Evolutionary conservation across 768 basidiomycete genomes (phyloP).

Genomic region (Leucocoprinus leucothites): DNA sequence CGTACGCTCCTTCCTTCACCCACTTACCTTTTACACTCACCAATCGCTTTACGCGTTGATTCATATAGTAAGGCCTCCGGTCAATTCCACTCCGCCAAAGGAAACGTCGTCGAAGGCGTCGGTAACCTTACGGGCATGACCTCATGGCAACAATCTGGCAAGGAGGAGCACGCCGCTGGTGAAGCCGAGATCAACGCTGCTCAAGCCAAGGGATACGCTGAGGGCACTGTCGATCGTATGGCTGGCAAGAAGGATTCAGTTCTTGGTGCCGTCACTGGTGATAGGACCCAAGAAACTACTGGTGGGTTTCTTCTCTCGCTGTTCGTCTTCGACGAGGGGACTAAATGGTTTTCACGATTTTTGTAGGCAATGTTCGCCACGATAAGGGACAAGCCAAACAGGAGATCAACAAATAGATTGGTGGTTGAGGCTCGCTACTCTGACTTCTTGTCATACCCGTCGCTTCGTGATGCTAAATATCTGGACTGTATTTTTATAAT

Average conservation of each 20-base stretch:
- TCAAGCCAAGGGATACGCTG: constrained; percentile 45
- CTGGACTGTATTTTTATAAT: neutral
- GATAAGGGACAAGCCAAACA: constrained; percentile 41
- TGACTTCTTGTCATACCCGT: too few relatives aligned
- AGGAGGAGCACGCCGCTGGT: constrained; percentile 49
- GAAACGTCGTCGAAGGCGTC: constrained; percentile 34
- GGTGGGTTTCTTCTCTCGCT: constrained; percentile 33
- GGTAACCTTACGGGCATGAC: constrained; percentile 46
- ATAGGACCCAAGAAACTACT: constrained; percentile 38
- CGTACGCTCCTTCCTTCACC: constrained; percentile 16
- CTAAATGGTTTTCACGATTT: too few relatives aligned
- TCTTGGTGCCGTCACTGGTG: constrained; percentile 50
- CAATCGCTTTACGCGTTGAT: neutral
- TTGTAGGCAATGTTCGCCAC: constrained; percentile 17
- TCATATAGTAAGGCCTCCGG: constrained; percentile 15
- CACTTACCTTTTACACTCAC: neutral
- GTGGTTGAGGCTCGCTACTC: too few relatives aligned
- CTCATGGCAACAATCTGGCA: constrained; percentile 46
- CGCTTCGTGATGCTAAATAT: neutral
- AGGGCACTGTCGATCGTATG: constrained; percentile 44
- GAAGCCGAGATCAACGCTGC: constrained; percentile 50
- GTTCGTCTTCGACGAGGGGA: too few relatives aligned
- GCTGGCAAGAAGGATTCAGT: constrained; percentile 45
- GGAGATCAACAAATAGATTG: constrained; percentile 40
- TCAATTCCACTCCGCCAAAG: constrained; percentile 20